Conservation (phyloP, 768 basidiomycete species). For the Leccinum ochraceum region DNA sequence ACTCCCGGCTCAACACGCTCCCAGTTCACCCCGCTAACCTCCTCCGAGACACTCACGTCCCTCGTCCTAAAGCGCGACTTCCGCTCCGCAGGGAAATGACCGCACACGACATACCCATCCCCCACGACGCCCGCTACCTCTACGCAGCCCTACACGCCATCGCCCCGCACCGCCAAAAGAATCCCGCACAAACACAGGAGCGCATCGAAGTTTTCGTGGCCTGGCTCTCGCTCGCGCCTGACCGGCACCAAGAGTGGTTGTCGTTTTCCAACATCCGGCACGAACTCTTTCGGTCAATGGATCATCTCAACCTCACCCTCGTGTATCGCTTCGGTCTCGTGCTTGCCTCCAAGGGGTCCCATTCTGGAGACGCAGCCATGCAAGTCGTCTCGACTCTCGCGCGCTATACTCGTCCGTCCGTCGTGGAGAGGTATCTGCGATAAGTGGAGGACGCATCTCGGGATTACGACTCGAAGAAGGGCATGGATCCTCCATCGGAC, state of each 20-base stretch:
- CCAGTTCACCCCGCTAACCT: conserved; percentile 23
- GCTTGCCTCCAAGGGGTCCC: conserved; percentile 50
- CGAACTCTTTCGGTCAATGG: conserved; percentile 33
- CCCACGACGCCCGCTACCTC: conserved; percentile 36
- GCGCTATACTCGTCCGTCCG: no score
- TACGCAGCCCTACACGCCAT: conserved; percentile 38
- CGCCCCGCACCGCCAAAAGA: conserved; percentile 14
- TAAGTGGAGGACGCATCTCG: no score
- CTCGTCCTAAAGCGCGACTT: conserved; percentile 27
- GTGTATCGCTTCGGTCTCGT: conserved; percentile 43
- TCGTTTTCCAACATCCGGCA: conserved; percentile 32
- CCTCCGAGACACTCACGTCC: conserved; percentile 24
- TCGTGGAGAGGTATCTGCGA: no score
- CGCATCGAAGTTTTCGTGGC: conserved; percentile 30
- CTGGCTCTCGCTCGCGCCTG: conserved; percentile 49
- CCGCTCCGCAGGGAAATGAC: conserved; percentile 34
- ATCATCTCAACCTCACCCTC: conserved; percentile 36
- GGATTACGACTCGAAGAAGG: no score
- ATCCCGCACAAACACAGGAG: not conserved
- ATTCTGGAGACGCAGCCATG: not conserved
- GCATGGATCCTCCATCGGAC: not conserved
- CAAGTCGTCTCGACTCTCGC: no score
- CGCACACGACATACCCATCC: conserved; percentile 39
- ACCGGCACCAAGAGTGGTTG: conserved; percentile 20
- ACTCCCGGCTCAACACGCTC: not conserved